Base-by-base conservation (phyloP, 176 grass and related monocot species). In the Juncus inflexus region DNA sequence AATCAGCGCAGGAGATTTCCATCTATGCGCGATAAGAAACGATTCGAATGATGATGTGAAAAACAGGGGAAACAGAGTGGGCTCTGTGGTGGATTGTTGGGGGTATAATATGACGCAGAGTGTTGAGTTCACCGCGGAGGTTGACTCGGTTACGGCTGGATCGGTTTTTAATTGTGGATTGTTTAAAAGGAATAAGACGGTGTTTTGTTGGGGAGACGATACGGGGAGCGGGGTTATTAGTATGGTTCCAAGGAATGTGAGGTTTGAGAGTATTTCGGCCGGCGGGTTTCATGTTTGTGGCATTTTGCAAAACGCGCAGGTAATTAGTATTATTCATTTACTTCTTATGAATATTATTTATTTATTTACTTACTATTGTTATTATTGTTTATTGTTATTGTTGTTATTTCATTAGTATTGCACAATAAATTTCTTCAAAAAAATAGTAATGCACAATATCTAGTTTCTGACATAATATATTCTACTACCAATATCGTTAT, bases 121-220 rank as follows among this genome's bases (percentile, higher is more conserved):
- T 28, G 87, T 89, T 59, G 72, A 15, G n/a, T 13, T 89, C 0
- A 19, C 62, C 12, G 92, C 76, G 37, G 42, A 55, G 9, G 80
- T 91, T 37, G 79, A 64, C 0, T 65, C 82, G 2, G 73, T 97
- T 61, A 81, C 87, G 15, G 92, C 92, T 0, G 92, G 92, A 6
- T 97, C 92, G 1, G 87, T 97, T 54, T 97, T 97, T 72, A 97
- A 84, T 55, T 97, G 92, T 0, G 92, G 84, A 43, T 67, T 91
- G 60, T 97, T 86, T 72, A 52, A 79, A 1, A 57, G 15, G 0
- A 91, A 97, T 61, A 75, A 73, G 28, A 91, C 87, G 0, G 88
- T 86, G 28, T 89, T 97, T 64, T 97, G 92, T 79, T 97, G 92
- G 92, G 92, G 92, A 2, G 92, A 97, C 50, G 92, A 97, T 50